Conservation (phyloP, 2,329 filamentous ascomycete genomes). For the Aureobasidium lini region DNA sequence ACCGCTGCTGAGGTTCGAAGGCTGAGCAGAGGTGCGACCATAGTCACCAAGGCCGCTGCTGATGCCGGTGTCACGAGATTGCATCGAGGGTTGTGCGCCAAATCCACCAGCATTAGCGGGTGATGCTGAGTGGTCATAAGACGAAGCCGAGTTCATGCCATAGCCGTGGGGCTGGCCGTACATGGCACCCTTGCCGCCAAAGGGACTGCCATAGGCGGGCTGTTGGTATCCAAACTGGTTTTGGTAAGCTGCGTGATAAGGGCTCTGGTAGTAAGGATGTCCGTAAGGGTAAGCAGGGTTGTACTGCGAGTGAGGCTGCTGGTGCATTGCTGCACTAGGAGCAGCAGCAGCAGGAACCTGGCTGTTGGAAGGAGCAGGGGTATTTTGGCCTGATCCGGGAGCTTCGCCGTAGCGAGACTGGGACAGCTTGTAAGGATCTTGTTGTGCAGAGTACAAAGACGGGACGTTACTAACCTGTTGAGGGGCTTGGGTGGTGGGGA, state of each 20-base stretch:
- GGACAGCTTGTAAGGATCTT: constrained; percentile 22
- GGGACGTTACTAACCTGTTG: constrained; percentile 28
- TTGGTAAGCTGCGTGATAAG: constrained; percentile 57
- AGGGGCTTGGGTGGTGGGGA: constrained; percentile 56
- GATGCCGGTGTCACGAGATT: constrained; percentile 39
- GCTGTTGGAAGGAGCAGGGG: constrained; percentile 68
- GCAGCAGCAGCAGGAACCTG: constrained; percentile 43
- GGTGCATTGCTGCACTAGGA: constrained; percentile 35
- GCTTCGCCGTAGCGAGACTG: constrained; percentile 70
- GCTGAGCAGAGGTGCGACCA: constrained; percentile 46
- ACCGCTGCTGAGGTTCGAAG: constrained; percentile 47
- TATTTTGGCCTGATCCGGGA: constrained; percentile 83
- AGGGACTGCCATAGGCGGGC: constrained; percentile 41
- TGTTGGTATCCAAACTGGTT: constrained; percentile 49
- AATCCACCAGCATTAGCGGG: constrained; percentile 53
- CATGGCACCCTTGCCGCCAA: constrained; percentile 50
- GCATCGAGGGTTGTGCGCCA: constrained; percentile 34
- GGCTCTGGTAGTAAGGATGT: constrained; percentile 53
- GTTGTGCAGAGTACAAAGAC: constrained; percentile 23
- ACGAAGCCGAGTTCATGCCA: constrained; percentile 46
- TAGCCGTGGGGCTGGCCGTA: constrained; percentile 58
- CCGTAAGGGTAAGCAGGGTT: constrained; percentile 50
- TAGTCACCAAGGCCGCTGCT: constrained; percentile 51
- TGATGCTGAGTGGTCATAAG: constrained; percentile 56
- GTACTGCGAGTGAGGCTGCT: constrained; percentile 47